A percentile compares a stretch with the other conserved stretches of the same genome.
Evolutionary conservation across 192 early-diverging fungal genomes (phyloP).

Genomic region (Dissophora ornata): DNA sequence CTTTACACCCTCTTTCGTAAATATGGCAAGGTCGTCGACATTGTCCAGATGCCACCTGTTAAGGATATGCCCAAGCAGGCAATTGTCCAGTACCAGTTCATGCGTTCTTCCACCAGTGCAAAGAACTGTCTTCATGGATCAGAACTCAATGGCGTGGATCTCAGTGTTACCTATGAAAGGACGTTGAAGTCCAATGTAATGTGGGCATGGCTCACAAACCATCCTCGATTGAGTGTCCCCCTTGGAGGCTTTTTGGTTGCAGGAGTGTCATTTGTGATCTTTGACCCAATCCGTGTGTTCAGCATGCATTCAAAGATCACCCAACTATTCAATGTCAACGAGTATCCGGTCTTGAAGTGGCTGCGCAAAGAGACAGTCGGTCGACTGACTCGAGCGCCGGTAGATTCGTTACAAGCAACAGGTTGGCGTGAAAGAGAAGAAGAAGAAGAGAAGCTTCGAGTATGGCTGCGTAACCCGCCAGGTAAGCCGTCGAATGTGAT

Average conservation of each 20-base stretch:
- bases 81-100: conserved; percentile 78
- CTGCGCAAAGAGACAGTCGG: conserved; percentile 66
- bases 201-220: conserved; percentile 75
- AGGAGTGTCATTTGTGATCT: conserved; percentile 82
- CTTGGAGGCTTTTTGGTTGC: conserved; percentile 81
- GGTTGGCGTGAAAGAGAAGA: conserved; percentile 70
- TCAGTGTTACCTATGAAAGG: conserved; percentile 71
- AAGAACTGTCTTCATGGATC: conserved; percentile 93
- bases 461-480: conserved; percentile 67
- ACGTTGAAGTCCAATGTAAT: conserved; percentile 67
- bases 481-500: conserved; percentile 41
- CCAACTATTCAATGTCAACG: conserved; percentile 77
- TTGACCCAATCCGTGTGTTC: conserved; percentile 93
- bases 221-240: conserved; percentile 82
- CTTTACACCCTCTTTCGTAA: conserved; percentile 79
- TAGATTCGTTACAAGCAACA: conserved; percentile 42
- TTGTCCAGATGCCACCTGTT: conserved; percentile 66
- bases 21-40: conserved; percentile 87
- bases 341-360: conserved; percentile 71
- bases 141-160: conserved; percentile 71
- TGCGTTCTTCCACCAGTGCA: conserved; percentile 90
- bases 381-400: conserved; percentile 41
- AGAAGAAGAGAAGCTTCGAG: conserved; percentile 65
- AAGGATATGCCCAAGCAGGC: conserved; percentile 88
- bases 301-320: conserved; percentile 89